Conservation (phyloP, 192 early-diverging fungal species). For the Coemansia sp. region DNA sequence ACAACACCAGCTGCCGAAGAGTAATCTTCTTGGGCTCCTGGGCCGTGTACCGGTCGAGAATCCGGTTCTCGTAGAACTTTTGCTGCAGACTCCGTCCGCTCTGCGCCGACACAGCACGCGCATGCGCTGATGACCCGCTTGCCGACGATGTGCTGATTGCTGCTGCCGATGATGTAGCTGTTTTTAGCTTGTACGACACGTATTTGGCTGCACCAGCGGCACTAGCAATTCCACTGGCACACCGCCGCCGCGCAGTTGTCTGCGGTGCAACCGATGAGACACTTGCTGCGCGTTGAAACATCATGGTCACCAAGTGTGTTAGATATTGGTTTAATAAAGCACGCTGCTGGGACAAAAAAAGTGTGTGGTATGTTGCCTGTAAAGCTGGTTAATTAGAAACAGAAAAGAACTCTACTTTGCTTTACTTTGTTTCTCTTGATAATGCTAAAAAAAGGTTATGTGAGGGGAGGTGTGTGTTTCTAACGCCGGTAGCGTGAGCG, state of each 20-base stretch:
- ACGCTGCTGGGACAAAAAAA: too few relatives aligned
- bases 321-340: too few relatives aligned
- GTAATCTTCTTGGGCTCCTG: slow-evolving; percentile 78
- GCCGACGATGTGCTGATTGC: neutral
- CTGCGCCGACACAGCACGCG: slow-evolving; percentile 14
- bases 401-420: too few relatives aligned
- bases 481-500: too few relatives aligned
- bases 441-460: too few relatives aligned
- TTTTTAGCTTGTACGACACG: slow-evolving; percentile 1
- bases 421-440: too few relatives aligned
- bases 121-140: neutral
- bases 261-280: neutral
- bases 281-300: slow-evolving; percentile 1
- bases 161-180: slow-evolving; percentile 5
- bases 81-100: slow-evolving; percentile 49
- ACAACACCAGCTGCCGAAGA: slow-evolving; percentile 85
- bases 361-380: too few relatives aligned
- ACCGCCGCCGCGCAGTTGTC: neutral
- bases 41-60: slow-evolving; percentile 80
- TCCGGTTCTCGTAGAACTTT: slow-evolving; percentile 89
- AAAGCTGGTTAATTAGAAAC: too few relatives aligned
- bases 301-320: too few relatives aligned
- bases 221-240: neutral
- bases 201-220: neutral
- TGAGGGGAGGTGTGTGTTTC: too few relatives aligned